Percentiles rank a stretch among this genome's conserved stretches.
phyloP scores from a whole-genome alignment of 805 yeast genomes.

The Schizosaccharomyces osmophilus region DNA sequence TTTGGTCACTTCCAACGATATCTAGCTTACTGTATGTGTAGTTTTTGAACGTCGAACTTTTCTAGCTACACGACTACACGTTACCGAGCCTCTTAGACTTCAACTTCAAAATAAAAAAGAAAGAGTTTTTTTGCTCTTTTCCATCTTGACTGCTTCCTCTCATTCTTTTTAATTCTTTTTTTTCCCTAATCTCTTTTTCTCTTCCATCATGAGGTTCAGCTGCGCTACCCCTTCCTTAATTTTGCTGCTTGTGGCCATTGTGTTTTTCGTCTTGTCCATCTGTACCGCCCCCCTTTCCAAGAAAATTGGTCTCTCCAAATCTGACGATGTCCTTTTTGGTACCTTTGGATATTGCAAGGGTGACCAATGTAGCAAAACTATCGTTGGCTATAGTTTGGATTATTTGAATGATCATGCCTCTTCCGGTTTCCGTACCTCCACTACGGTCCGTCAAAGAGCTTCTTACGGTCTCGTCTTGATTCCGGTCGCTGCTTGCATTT shows the following conservation, averaged over 20 bases:
- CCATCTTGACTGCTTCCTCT: no score
- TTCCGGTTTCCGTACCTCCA: neutral
- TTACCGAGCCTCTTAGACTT: no score
- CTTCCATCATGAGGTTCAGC: neutral
- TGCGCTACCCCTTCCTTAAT: neutral
- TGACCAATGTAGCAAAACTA: neutral
- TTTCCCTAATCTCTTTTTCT: neutral
- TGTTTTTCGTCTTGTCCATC: neutral
- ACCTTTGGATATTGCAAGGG: neutral
- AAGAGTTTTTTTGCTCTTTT: no score
- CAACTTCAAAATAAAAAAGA: no score
- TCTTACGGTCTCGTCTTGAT: neutral
- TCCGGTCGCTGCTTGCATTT: neutral
- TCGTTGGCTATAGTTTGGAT: neutral
- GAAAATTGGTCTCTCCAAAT: neutral
- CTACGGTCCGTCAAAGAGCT: neutral
- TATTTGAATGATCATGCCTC: neutral
- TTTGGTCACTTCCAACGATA: neutral
- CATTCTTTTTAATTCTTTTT: no score
- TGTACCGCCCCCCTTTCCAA: neutral
- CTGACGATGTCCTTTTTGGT: neutral
- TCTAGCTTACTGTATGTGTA: no score
- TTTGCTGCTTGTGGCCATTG: neutral
- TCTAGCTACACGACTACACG: no score
- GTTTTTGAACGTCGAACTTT: no score